phyloP scores from a whole-genome alignment of 2,329 filamentous ascomycete genomes.

The Plectosphaerella sp. region DNA sequence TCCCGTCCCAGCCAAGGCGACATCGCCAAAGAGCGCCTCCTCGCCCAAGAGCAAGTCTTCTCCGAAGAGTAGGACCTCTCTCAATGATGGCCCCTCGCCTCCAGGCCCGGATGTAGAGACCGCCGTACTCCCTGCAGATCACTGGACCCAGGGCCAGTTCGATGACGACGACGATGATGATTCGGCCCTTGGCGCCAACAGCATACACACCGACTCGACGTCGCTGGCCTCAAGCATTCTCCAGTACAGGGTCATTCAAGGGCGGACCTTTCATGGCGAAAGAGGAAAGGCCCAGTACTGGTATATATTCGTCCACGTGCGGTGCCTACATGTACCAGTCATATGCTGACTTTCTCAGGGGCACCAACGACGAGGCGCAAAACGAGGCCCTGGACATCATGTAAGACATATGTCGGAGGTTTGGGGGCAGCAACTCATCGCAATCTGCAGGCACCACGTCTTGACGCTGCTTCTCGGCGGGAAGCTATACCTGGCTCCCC shows the following conservation, averaged over 20 bases:
- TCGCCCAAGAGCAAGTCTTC: too few species aligned
- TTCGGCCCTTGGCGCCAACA: conserved; percentile 7
- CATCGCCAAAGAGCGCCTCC: too few species aligned
- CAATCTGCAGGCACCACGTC: conserved; percentile 17
- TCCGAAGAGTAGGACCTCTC: too few species aligned
- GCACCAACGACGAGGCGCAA: conserved; percentile 23
- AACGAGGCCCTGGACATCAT: conserved; percentile 24
- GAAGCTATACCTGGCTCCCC: conserved; percentile 18
- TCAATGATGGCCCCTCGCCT: too few species aligned
- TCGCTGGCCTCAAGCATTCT: conserved; percentile 21
- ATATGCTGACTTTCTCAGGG: background rate
- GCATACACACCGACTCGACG: conserved; percentile 16
- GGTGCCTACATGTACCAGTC: too few species aligned
- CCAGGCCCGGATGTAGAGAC: too few species aligned
- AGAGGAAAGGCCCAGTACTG: conserved; percentile 19
- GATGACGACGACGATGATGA: conserved; percentile 4
- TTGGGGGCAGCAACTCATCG: background rate
- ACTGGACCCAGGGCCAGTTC: background rate
- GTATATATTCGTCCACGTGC: conserved; percentile 1
- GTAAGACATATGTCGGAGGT: background rate
- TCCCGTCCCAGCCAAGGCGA: too few species aligned
- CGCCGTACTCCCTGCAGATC: too few species aligned
- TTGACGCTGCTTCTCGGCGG: conserved; percentile 17
- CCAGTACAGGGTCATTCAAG: conserved; percentile 21
- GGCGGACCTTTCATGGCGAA: conserved; percentile 23